Conservation (phyloP, 2,329 filamentous ascomycete species). For the Lachnellula cervina region DNA sequence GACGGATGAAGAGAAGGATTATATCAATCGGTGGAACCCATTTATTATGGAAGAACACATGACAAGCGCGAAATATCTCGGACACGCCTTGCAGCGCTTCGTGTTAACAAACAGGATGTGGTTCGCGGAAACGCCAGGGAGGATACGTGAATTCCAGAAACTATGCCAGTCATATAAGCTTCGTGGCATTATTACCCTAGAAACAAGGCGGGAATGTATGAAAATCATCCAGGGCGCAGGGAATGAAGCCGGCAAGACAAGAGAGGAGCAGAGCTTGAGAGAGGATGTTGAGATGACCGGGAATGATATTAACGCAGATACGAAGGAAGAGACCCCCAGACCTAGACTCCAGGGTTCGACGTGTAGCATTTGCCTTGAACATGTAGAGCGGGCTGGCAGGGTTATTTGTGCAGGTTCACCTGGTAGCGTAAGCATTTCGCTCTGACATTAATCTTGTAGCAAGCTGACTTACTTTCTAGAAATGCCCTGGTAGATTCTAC, state of each 20-base stretch:
- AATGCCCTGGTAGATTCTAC: conserved; percentile 16
- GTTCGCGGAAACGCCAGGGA: conserved; percentile 17
- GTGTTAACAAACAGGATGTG: conserved; percentile 21
- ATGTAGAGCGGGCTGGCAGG: conserved; percentile 8
- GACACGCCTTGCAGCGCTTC: conserved; percentile 20
- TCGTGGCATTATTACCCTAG: background rate
- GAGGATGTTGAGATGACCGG: conserved; percentile 5
- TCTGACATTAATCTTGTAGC: background rate
- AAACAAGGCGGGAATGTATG: background rate
- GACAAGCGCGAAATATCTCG: conserved; percentile 18
- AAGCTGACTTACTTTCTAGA: conserved; percentile 7
- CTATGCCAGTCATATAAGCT: background rate
- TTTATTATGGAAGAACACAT: conserved; percentile 23
- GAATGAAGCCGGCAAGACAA: background rate
- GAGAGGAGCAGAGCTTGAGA: conserved; percentile 6
- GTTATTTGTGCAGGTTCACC: conserved; percentile 16
- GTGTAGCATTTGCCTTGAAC: conserved; percentile 13
- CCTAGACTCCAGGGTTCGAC: background rate
- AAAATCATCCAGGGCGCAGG: background rate
- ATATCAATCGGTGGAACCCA: conserved; percentile 27
- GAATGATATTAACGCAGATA: background rate
- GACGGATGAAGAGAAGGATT: conserved; percentile 28
- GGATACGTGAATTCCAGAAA: background rate
- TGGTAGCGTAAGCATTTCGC: conserved; percentile 12
- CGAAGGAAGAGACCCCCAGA: background rate